A percentile compares a stretch with the other conserved stretches of the same genome.
These are phyloP conservation scores for Erucastrum elatum DNA, from an alignment of 345 rosid genomes.

Conservation along the genomic window DNA sequence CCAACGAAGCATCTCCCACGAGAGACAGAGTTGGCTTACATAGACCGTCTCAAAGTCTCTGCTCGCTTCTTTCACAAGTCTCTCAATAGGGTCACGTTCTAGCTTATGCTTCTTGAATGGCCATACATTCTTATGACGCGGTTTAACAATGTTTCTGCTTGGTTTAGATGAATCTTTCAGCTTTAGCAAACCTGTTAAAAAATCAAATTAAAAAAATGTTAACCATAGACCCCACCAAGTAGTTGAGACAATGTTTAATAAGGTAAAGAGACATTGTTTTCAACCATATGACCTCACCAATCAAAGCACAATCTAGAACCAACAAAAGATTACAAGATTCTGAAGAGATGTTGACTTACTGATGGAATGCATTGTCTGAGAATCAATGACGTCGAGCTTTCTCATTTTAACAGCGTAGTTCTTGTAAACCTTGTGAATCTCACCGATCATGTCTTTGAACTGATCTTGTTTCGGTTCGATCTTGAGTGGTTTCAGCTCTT, in stretches of 20 bases:
- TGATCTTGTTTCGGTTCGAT: constrained; percentile 51
- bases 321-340: neutral
- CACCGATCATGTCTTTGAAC: constrained; percentile 46
- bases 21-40: constrained; percentile 76
- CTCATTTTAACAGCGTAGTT: constrained; percentile 67
- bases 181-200: constrained; percentile 56
- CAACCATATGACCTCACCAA: constrained; percentile 11
- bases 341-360: constrained; percentile 45
- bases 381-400: constrained; percentile 72
- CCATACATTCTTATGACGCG: constrained; percentile 45
- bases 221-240: constrained; percentile 22
- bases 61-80: constrained; percentile 47
- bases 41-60: constrained; percentile 75
- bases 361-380: constrained; percentile 70
- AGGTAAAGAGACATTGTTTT: constrained; percentile 20
- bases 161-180: constrained; percentile 45
- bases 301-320: constrained; percentile 13
- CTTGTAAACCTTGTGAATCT: constrained; percentile 64
- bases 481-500: constrained; percentile 60
- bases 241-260: constrained; percentile 23
- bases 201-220: neutral
- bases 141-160: constrained; percentile 30
- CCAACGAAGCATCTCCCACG: constrained; percentile 92
- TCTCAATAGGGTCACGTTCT: constrained; percentile 40
- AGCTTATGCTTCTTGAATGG: constrained; percentile 44